A percentile compares a stretch with the other conserved stretches of the same genome.
Conservation (phyloP, 108 stramenopile genomes). For the Skeletonema menzelii region DNA sequence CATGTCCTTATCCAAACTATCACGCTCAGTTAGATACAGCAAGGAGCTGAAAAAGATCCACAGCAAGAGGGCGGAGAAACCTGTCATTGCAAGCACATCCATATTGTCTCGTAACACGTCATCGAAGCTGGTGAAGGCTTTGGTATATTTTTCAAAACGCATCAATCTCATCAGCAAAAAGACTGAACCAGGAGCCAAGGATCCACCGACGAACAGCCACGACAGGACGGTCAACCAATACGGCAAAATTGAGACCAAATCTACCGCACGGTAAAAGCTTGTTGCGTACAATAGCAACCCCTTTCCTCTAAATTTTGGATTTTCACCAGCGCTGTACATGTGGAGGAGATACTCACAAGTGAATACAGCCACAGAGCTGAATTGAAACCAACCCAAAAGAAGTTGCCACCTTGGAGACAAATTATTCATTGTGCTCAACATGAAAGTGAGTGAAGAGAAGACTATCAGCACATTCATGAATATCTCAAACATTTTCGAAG, state of each 20-base stretch:
- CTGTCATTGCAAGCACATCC: slow-evolving; percentile 85
- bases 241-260: slow-evolving; percentile 74
- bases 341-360: slow-evolving; percentile 69
- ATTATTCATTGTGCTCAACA: slow-evolving; percentile 58
- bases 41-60: slow-evolving; percentile 84
- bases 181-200: slow-evolving; percentile 16
- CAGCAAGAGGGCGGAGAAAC: slow-evolving; percentile 79
- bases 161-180: slow-evolving; percentile 78
- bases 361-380: slow-evolving; percentile 66
- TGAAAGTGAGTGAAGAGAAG: slow-evolving; percentile 64
- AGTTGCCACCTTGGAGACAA: slow-evolving; percentile 18
- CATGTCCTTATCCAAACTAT: slow-evolving; percentile 84
- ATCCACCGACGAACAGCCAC: slow-evolving; percentile 10
- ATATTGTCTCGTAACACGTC: slow-evolving; percentile 68
- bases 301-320: slow-evolving; percentile 57
- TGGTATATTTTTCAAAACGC: slow-evolving; percentile 81
- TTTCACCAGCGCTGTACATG: slow-evolving; percentile 51
- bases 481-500: slow-evolving; percentile 50
- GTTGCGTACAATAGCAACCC: slow-evolving; percentile 39
- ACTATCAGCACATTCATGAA: slow-evolving; percentile 62
- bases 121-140: slow-evolving; percentile 82
- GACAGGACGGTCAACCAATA: slow-evolving; percentile 60
- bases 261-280: slow-evolving; percentile 75
- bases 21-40: slow-evolving; percentile 82
- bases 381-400: slow-evolving; percentile 59